phyloP scores from a whole-genome alignment of 768 basidiomycete species.

The Brasilioporus rufonigricans region DNA sequence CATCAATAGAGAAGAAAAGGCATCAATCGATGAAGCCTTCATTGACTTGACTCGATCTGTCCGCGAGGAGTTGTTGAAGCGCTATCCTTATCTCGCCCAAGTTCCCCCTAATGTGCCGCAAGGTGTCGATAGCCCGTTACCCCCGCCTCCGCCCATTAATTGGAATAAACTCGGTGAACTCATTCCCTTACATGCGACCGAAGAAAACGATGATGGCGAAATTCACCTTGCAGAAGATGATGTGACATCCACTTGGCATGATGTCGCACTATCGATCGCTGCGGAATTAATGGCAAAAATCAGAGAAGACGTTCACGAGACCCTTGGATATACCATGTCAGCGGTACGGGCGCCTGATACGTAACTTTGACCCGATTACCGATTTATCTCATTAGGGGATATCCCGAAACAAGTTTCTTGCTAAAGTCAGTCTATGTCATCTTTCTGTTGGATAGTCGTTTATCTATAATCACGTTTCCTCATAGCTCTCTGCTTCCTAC shows the following conservation, averaged over 20 bases:
- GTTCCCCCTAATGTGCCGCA: constrained; percentile 66
- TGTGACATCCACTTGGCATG: constrained; percentile 72
- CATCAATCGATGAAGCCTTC: constrained; percentile 97
- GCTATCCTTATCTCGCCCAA: constrained; percentile 72
- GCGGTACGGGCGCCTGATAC: constrained; percentile 53
- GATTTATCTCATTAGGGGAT: constrained; percentile 57
- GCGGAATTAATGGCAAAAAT: constrained; percentile 83
- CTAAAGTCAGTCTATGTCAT: constrained; percentile 60
- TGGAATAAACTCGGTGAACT: constrained; percentile 65
- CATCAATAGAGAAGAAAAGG: constrained; percentile 65
- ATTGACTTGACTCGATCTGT: constrained; percentile 86
- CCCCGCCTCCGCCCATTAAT: constrained; percentile 60
- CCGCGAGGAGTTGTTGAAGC: constrained; percentile 67
- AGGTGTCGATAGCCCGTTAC: constrained; percentile 76
- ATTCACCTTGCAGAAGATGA: constrained; percentile 29
- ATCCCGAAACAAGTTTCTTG: constrained; percentile 89
- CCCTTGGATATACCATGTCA: constrained; percentile 90
- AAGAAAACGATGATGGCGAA: constrained; percentile 21
- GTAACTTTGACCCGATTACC: background rate
- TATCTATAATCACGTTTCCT: constrained; percentile 6
- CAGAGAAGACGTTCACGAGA: constrained; percentile 60
- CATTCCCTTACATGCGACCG: constrained; percentile 50
- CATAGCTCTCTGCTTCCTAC: constrained; percentile 83
- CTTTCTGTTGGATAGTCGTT: background rate
- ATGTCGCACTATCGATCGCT: constrained; percentile 85